Conservation (phyloP, 345 rosid genomes). For the Microthlaspi erraticum region DNA sequence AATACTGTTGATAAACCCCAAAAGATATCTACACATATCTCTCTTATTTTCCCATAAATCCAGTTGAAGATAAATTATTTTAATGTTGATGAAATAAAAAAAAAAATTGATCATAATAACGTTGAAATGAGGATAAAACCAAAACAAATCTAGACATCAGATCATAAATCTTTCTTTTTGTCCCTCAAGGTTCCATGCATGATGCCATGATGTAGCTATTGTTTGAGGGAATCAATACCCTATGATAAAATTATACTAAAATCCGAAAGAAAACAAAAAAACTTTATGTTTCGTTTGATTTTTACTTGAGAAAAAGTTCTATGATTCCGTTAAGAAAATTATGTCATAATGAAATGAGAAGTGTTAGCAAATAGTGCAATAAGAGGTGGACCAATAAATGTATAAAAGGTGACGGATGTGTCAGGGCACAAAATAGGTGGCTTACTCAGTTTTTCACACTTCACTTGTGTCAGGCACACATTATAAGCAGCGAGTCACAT, state of each 20-base stretch:
- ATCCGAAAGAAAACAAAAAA: slow-evolving; percentile 17
- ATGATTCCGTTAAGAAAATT: slow-evolving; percentile 19
- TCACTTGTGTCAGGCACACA: slow-evolving; percentile 45
- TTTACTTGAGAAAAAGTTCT: background rate
- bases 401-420: slow-evolving; percentile 35
- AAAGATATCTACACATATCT: background rate
- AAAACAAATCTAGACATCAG: slow-evolving; percentile 42
- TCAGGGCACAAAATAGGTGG: slow-evolving; percentile 44
- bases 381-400: slow-evolving; percentile 42
- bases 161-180: slow-evolving; percentile 36
- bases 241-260: slow-evolving; percentile 11
- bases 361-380: slow-evolving; percentile 13
- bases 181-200: slow-evolving; percentile 44
- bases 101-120: slow-evolving; percentile 12
- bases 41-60: background rate
- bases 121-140: slow-evolving; percentile 25
- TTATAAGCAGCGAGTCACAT: slow-evolving; percentile 39
- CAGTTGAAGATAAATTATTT: background rate
- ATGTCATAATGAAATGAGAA: slow-evolving; percentile 7
- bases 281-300: background rate
- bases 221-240: slow-evolving; percentile 41
- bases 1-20: slow-evolving; percentile 2
- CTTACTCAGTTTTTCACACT: slow-evolving; percentile 44
- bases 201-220: slow-evolving; percentile 37
- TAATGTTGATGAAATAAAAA: background rate